Evolutionary conservation across 2,329 filamentous ascomycete species (phyloP).

Genomic region (Alternaria atra): DNA sequence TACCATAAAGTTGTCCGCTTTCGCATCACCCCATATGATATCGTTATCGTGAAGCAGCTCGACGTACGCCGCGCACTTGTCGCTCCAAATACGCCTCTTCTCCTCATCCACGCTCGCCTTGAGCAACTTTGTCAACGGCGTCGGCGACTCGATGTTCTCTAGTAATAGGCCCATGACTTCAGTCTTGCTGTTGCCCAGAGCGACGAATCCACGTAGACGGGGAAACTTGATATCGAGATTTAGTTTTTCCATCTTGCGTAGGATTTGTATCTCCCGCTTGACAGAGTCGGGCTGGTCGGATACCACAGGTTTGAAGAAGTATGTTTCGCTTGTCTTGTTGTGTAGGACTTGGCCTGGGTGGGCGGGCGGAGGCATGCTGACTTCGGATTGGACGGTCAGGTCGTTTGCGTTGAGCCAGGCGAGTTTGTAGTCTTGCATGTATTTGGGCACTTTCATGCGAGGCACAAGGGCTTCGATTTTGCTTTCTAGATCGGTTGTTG

Average conservation of each 20-base stretch:
- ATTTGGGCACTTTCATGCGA: constrained; percentile 25
- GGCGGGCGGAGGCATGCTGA: constrained; percentile 27
- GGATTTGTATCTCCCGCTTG: constrained; percentile 29
- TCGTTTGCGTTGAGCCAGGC: constrained; percentile 27
- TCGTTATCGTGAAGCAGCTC: constrained; percentile 19
- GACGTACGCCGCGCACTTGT: constrained; percentile 21
- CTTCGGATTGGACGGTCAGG: constrained; percentile 26
- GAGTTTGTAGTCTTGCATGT: constrained; percentile 27
- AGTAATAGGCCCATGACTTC: constrained; percentile 27
- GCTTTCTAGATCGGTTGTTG: constrained; percentile 14
- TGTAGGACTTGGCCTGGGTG: constrained; percentile 26
- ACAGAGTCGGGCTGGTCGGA: constrained; percentile 18
- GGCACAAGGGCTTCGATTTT: constrained; percentile 24
- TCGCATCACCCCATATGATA: constrained; percentile 41
- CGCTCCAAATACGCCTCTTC: constrained; percentile 21
- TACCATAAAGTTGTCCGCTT: constrained; percentile 51
- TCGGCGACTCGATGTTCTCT: constrained; percentile 18
- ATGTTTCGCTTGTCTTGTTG: constrained; percentile 5
- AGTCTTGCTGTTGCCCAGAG: constrained; percentile 17
- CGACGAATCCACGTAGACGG: constrained; percentile 18
- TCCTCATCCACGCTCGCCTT: constrained; percentile 14
- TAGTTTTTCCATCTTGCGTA: constrained; percentile 18
- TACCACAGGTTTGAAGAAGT: constrained; percentile 31
- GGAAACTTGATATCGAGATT: constrained; percentile 25
- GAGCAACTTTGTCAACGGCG: constrained; percentile 24